Evolutionary conservation across 176 grass and related monocot genomes (phyloP).

Genomic region (Rhynchospora pubera): DNA sequence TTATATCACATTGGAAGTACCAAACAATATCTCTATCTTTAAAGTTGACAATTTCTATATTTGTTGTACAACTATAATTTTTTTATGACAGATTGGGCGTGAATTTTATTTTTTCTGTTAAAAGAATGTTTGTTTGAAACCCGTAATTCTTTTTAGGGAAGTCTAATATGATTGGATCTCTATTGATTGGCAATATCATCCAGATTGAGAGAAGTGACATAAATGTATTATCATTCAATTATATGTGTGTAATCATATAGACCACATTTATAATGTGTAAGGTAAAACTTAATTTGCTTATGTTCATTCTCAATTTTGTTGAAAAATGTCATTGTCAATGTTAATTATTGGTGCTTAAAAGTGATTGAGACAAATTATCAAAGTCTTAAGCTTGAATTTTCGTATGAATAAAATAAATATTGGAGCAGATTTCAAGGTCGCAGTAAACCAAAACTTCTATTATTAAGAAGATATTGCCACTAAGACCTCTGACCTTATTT

Average conservation of each 20-base stretch:
- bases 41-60: not conserved
- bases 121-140: not conserved
- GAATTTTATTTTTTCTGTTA: no score
- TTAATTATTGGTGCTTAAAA: not conserved
- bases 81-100: not conserved
- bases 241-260: no score
- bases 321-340: not conserved
- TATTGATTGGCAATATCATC: not conserved
- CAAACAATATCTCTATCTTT: not conserved
- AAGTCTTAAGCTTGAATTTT: not conserved
- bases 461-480: no score
- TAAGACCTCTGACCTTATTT: not conserved
- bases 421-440: not conserved
- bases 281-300: not conserved
- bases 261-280: no score
- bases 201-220: not conserved
- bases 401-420: not conserved
- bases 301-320: not conserved
- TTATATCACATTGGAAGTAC: not conserved
- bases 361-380: slow-evolving; percentile 5
- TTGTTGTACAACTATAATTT: not conserved
- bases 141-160: not conserved
- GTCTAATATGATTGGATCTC: not conserved
- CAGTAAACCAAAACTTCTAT: no score
- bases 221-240: no score